Evolutionary conservation across 2,329 filamentous ascomycete genomes (phyloP), one percentile per base, ranked within the genome.

Genomic region (Rhinocladiella mackenziei): DNA sequence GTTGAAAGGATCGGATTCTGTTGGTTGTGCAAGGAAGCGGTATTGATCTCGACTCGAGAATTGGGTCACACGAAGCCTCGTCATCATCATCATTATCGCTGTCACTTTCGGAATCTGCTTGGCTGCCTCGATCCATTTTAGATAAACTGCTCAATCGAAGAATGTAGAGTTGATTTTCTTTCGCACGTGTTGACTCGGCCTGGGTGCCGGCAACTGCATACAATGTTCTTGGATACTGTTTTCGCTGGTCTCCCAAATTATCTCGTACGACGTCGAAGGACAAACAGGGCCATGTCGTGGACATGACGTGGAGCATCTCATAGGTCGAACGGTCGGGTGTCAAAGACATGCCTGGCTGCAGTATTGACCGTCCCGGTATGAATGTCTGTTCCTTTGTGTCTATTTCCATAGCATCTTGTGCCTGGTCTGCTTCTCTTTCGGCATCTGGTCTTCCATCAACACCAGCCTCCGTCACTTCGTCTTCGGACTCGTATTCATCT

Each of bases 191-290:
- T 46, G 70, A 73, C 58, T 91, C 89, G 28, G 92, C 92, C 71
- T 98, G 92, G 9, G 92, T 98, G 48, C 92, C 92, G 13, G 89
- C 83, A 22, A 97, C 89, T 8, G 89, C 84, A 70, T 97, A 98
- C 70, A 96, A 84, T 47, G 91, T 96, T 38, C 89, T 88, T 18
- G 92, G 92, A 67, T 94, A 98, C n/a, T 84, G 82, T 65, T 84
- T 94, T 61, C 92, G 84, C 66, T 88, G 82, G 62, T 95, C 84
- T 56, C 92, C 92, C 13, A 98, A 77, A 39, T 76, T 75, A 68
- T 98, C 92, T 58, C 77, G 83, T 51, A 98, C 69, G 48, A 98
- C 84, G 64, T 97, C 92, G 67, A 96, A 95, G 2, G 91, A 97
- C 11, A 98, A 77, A 64, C 92, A 98, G 2, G 92, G 92, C 92